Evolutionary conservation across 768 basidiomycete species (phyloP).

Genomic region (Holtermannia corniformis): DNA sequence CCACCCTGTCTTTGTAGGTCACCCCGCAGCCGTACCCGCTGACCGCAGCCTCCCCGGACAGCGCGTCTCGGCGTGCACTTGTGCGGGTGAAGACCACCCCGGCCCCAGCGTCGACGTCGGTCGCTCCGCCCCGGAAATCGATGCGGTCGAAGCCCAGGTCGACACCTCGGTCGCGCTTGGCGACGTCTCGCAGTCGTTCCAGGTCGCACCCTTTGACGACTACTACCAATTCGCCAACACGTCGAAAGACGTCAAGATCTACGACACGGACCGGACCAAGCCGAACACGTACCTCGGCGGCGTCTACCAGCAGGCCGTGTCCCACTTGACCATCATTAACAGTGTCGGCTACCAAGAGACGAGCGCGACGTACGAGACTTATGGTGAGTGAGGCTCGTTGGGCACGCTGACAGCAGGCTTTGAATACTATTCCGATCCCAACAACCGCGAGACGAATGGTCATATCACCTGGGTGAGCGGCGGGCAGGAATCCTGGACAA

Average conservation of each 20-base stretch:
- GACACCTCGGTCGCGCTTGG: conserved; percentile 38
- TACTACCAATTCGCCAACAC: conserved; percentile 48
- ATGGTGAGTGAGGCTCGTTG: conserved; percentile 31
- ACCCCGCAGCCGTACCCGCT: too few species aligned
- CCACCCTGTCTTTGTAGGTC: conserved; percentile 29
- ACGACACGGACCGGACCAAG: conserved; percentile 36
- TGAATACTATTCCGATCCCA: conserved; percentile 74
- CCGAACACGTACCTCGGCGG: conserved; percentile 44
- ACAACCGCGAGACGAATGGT: conserved; percentile 50
- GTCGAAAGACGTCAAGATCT: conserved; percentile 24
- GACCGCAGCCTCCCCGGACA: conserved; percentile 62
- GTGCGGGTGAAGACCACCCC: conserved; percentile 71
- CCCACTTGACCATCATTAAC: conserved; percentile 18
- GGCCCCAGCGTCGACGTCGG: conserved; percentile 76
- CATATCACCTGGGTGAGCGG: conserved; percentile 77
- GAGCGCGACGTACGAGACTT: conserved; percentile 6
- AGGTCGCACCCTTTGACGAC: conserved; percentile 60
- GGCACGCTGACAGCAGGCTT: conserved; percentile 54
- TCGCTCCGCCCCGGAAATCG: conserved; percentile 77
- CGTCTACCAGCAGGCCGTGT: conserved; percentile 38
- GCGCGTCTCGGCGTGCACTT: conserved; percentile 78
- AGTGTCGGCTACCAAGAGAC: conserved; percentile 12
- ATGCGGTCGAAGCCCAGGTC: conserved; percentile 73
- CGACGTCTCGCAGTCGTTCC: conserved; percentile 71
- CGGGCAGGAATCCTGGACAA: conserved; percentile 60